Base-by-base conservation (phyloP, 192 early-diverging fungal species). In the Backusella macrospora region DNA sequence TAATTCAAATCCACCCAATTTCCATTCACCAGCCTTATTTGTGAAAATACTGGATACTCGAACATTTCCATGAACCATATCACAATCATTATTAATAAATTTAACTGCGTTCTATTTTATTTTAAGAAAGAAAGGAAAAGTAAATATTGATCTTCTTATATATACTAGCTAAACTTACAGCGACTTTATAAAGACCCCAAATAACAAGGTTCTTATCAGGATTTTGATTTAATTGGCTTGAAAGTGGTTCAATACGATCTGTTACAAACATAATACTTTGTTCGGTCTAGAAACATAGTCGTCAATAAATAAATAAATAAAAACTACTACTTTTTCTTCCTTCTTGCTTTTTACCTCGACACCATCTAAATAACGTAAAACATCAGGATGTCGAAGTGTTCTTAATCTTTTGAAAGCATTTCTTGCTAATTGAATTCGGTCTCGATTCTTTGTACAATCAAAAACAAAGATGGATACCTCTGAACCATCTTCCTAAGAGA, bases 1-100 rank as follows among this genome's bases (percentile, higher is more conserved):
- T 21, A 92, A 68, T 68, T 99, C 97, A 45, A 97, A 86, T 4
- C 95, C 96, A n/a, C 93, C 92, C 39, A 99, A 83, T 72, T 90
- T 94, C 96, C 96, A 99, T 80, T 99, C 97, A 62, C 97, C 97
- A 9, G 94, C 92, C 68, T 90, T 89, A 14, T 93, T 98, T 26
- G 90, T 92, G 76, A 91, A 97, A 66, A 99, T 91, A 1, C 94
- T 93, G 0, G 85, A 85, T 7, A 90, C 78, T 9, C 88, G 86
- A 62, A 99, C 73, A 82, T 93, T 95, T 14, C 93, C 97, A 72
- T 99, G 97, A 3, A 97, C 89, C 77, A 98, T 83, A 21, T 81
- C 80, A 71, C 94, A 92, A 75, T 98, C 96, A 64, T 86, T 84
- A 72, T 94, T 95, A 62, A 98, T 80, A 76, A 99, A 97, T 78